These are phyloP conservation scores for Calonectria crousiana DNA, from an alignment of 2,329 filamentous ascomycete species.

Conservation along the genomic window DNA sequence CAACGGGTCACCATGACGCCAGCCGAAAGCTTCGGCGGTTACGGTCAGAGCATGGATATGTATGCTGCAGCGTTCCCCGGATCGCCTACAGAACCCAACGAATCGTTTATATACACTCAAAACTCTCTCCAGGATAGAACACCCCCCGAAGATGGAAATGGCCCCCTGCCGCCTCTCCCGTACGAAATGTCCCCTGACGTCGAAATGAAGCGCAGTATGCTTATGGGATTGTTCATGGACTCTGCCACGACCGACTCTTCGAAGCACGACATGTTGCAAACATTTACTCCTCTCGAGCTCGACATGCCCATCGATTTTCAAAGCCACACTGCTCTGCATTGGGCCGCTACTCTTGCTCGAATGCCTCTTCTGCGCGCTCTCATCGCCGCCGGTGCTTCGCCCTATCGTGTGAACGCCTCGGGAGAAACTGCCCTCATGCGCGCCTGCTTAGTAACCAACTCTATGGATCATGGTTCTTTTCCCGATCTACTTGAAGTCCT, in stretches of 20 bases:
- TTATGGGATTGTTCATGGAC: conserved; percentile 88
- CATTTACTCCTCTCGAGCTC: conserved; percentile 82
- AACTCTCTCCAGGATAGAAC: conserved; percentile 56
- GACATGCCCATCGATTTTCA: conserved; percentile 93
- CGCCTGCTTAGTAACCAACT: conserved; percentile 93
- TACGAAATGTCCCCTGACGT: conserved; percentile 72
- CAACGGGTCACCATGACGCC: conserved; percentile 69
- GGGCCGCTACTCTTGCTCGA: conserved; percentile 93
- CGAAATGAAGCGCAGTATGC: conserved; percentile 83
- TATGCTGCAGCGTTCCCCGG: conserved; percentile 67
- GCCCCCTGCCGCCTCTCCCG: conserved; percentile 74
- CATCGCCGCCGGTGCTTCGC: conserved; percentile 86
- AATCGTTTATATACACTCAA: conserved; percentile 79
- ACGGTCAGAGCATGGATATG: conserved; percentile 61
- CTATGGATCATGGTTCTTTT: conserved; percentile 90
- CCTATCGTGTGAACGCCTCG: conserved; percentile 87
- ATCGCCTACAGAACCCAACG: conserved; percentile 84
- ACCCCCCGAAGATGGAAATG: conserved; percentile 63
- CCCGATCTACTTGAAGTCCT: conserved; percentile 90
- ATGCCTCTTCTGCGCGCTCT: conserved; percentile 85
- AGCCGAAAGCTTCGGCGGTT: conserved; percentile 69
- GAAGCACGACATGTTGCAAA: conserved; percentile 81
- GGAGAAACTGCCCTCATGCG: conserved; percentile 95
- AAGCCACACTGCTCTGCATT: conserved; percentile 91
- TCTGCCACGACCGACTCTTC: conserved; percentile 76